phyloP scores from a whole-genome alignment of 139 green algal genomes.

The Nannochloris sp. region DNA sequence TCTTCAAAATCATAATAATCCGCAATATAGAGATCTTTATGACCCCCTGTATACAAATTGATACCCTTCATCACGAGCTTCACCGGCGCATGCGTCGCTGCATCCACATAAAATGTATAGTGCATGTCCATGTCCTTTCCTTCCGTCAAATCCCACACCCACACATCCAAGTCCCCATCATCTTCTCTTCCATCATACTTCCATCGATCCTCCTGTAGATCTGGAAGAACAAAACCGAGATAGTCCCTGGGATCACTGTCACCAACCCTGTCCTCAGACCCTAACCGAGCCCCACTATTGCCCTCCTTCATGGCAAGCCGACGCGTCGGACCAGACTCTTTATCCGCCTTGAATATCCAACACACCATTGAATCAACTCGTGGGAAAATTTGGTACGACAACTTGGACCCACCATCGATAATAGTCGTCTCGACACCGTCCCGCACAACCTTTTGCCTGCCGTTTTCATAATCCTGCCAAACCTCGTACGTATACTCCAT shows the following conservation, averaged over 20 bases:
- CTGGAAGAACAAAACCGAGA: constrained; percentile 36
- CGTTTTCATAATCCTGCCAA: constrained; percentile 29
- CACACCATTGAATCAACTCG: constrained; percentile 11
- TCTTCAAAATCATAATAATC: constrained; percentile 24
- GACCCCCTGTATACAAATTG: constrained; percentile 39
- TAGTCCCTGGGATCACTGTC: constrained; percentile 9
- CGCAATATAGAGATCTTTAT: constrained; percentile 41
- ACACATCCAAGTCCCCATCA: constrained; percentile 14
- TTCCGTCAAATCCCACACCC: constrained; percentile 24
- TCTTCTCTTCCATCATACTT: constrained; percentile 21
- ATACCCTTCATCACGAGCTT: constrained; percentile 29
- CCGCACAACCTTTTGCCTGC: constrained; percentile 26
- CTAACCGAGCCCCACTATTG: background rate
- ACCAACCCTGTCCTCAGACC: background rate
- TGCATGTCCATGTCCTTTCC: constrained; percentile 20
- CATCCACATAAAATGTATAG: constrained; percentile 32
- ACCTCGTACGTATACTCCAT: constrained; percentile 21
- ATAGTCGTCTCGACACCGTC: constrained; percentile 37
- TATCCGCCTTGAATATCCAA: constrained; percentile 15
- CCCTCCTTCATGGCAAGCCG: constrained; percentile 8
- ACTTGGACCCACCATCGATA: constrained; percentile 7
- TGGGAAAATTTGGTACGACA: constrained; percentile 25
- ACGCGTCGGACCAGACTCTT: constrained; percentile 16
- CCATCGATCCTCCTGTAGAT: constrained; percentile 30
- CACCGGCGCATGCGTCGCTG: constrained; percentile 23